Evolutionary conservation across 805 yeast genomes (phyloP), one percentile per base, ranked within the genome.

Genomic region (Zygosaccharomyces bisporus): DNA sequence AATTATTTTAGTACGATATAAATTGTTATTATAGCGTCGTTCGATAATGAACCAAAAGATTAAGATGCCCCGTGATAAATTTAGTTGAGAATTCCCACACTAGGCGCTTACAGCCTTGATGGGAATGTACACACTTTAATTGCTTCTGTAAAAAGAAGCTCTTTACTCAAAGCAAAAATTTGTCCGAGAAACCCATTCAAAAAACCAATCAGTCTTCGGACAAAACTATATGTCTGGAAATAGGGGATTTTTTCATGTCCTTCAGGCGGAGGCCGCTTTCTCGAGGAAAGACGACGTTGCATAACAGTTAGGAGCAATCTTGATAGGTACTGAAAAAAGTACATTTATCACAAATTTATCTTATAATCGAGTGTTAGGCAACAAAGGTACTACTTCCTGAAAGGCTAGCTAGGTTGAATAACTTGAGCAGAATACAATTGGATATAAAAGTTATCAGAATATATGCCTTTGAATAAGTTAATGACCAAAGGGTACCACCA

Each of bases 391-490:
- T 17, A 27, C 35, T 27, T 13, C 42, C 8, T 37, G 40, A 16
- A 37, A 16, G 17, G 34, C 23, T 27, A 41, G 12, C 16, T 32
- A 44, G n/a, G 24, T 39, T 13, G 34, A 42, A 9, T 23, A 37
- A 25, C n/a, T 41, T 30, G 20, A 31, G 37, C 16, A 19, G 30
- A 17, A 23, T 24, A 38, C 12, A 43, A 39, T 19, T 21, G 43
- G 24, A 24, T 20, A 6, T 32, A 36, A 9, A 36, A 35, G 7
- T 34, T 39, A 9, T 34, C 36, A 20, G 41, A 44, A 7, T 23
- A 18, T 19, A 39, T 41, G 16, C 33, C 45, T 13, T 41, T 42
- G 29, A 27, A 36, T n/a, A 41, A 42, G 16, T 38, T 23, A 9
- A 34, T 32, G 19, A 14, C 34, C 17, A 27, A 34, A n/a, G 24